Percentiles rank a stretch among this genome's conserved stretches.
Evolutionary conservation across 352 stramenopile genomes (phyloP).

Genomic region (Phytophthora megakarya): DNA sequence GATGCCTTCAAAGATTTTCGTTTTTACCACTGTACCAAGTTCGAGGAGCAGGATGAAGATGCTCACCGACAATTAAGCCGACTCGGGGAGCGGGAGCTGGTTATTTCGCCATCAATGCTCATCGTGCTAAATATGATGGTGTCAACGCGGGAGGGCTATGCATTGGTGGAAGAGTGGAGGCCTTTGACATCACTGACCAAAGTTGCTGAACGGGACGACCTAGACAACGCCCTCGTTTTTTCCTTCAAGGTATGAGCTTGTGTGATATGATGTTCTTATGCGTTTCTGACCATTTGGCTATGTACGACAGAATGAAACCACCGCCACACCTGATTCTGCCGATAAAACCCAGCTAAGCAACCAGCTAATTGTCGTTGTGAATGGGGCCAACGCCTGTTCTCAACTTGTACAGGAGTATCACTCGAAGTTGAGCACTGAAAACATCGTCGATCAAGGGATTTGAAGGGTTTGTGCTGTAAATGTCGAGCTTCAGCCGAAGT

Average conservation of each 20-base stretch:
- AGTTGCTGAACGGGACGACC: constrained; percentile 57
- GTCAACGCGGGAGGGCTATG: constrained; percentile 48
- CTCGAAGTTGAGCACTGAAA: constrained; percentile 9
- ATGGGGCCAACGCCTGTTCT: constrained; percentile 29
- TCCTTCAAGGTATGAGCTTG: constrained; percentile 66
- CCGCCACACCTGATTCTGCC: neutral
- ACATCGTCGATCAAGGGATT: neutral
- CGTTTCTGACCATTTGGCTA: neutral
- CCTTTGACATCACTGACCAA: constrained; percentile 57
- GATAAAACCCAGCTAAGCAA: constrained; percentile 12
- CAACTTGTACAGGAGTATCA: constrained; percentile 35
- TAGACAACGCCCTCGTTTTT: constrained; percentile 74
- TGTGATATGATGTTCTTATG: neutral
- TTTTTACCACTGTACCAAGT: constrained; percentile 52
- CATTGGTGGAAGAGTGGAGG: constrained; percentile 65
- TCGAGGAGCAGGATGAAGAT: constrained; percentile 34
- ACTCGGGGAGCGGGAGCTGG: constrained; percentile 68
- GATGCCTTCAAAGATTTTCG: constrained; percentile 49
- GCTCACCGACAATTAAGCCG: constrained; percentile 27
- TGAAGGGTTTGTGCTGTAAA: constrained; percentile 6
- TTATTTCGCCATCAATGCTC: constrained; percentile 60
- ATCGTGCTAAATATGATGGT: constrained; percentile 53
- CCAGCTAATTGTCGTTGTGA: constrained; percentile 31
- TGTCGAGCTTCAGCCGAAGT: constrained; percentile 2
- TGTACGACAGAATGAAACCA: constrained; percentile 10